These are phyloP conservation scores for Knufia fluminis DNA, from an alignment of 2,329 filamentous ascomycete species.

Conservation along the genomic window DNA sequence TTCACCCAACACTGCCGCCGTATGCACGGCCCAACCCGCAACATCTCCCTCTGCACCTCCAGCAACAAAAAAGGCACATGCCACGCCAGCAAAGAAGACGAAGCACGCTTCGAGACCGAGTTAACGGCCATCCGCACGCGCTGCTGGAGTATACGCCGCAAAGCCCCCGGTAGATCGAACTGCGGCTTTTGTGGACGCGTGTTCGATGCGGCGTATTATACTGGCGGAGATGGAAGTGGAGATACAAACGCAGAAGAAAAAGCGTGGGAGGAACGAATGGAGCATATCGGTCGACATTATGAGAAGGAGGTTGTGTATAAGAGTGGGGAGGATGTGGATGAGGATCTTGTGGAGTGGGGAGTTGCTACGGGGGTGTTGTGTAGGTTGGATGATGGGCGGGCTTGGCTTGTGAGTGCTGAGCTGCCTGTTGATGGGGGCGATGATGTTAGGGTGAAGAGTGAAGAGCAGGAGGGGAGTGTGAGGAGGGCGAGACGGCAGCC, in stretches of 20 bases:
- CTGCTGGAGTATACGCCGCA: slow-evolving; percentile 54
- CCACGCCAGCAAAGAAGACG: slow-evolving; percentile 24
- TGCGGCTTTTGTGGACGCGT: slow-evolving; percentile 47
- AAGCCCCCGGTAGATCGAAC: slow-evolving; percentile 53
- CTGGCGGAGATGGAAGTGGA: too few species aligned
- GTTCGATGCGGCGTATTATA: slow-evolving; percentile 23
- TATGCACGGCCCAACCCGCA: slow-evolving; percentile 54
- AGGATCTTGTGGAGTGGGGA: slow-evolving; percentile 34
- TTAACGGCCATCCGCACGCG: slow-evolving; percentile 48
- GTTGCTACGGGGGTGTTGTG: slow-evolving; percentile 25
- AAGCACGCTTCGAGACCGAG: slow-evolving; percentile 39
- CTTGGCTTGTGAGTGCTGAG: slow-evolving; percentile 12
- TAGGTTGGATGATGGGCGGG: slow-evolving; percentile 11
- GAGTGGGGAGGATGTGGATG: slow-evolving; percentile 31
- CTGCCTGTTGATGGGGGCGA: neutral
- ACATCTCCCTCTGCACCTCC: slow-evolving; percentile 3
- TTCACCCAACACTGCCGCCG: slow-evolving; percentile 81
- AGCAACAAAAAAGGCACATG: slow-evolving; percentile 37
- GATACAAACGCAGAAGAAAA: slow-evolving; percentile 30
- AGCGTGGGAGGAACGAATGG: slow-evolving; percentile 75
- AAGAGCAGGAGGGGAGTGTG: neutral
- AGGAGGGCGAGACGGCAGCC: slow-evolving; percentile 2
- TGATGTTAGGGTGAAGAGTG: neutral
- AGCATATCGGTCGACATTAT: slow-evolving; percentile 75
- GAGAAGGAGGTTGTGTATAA: slow-evolving; percentile 45